phyloP scores from a whole-genome alignment of 2,329 filamentous ascomycete genomes.

The Hymenoscyphus albidus region DNA sequence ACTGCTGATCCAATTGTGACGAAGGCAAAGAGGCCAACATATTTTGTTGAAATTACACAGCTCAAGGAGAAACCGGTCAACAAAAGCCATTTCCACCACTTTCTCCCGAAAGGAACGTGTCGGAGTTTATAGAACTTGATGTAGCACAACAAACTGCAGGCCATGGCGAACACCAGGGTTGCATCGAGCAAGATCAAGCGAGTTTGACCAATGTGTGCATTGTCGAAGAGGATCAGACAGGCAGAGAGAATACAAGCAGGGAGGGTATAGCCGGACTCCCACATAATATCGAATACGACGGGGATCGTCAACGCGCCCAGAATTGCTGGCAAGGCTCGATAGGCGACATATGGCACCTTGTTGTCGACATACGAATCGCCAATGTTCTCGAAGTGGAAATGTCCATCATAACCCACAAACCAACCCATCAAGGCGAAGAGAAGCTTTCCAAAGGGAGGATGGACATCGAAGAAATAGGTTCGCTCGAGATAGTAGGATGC shows the following conservation, averaged over 20 bases:
- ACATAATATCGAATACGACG: constrained; percentile 97
- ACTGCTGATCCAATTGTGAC: constrained; percentile 95
- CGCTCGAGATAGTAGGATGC: constrained; percentile 84
- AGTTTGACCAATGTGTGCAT: constrained; percentile 95
- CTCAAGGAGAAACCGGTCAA: constrained; percentile 91
- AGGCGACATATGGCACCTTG: constrained; percentile 95
- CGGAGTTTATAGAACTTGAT: constrained; percentile 97
- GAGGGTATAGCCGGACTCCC: constrained; percentile 97
- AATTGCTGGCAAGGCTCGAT: constrained; percentile 86
- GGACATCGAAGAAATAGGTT: constrained; percentile 99
- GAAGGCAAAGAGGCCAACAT: constrained; percentile 94
- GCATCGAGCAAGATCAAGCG: constrained; percentile 92
- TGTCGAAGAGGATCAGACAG: constrained; percentile 87
- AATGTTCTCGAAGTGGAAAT: constrained; percentile 98
- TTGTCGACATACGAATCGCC: constrained; percentile 97
- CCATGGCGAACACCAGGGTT: constrained; percentile 92
- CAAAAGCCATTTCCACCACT: constrained; percentile 99
- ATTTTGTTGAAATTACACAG: constrained; percentile 98
- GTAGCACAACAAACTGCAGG: constrained; percentile 87
- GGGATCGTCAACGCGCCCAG: constrained; percentile 90
- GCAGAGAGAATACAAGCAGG: constrained; percentile 87
- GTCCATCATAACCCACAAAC: constrained; percentile 94
- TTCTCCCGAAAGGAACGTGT: constrained; percentile 82
- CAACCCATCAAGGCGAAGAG: constrained; percentile 96
- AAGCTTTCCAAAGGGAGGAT: constrained; percentile 96